Percentiles rank a stretch among this genome's conserved stretches.
These are phyloP conservation scores for Corymbia citriodora DNA, from an alignment of 441 rosid genomes.

Conservation along the genomic window DNA sequence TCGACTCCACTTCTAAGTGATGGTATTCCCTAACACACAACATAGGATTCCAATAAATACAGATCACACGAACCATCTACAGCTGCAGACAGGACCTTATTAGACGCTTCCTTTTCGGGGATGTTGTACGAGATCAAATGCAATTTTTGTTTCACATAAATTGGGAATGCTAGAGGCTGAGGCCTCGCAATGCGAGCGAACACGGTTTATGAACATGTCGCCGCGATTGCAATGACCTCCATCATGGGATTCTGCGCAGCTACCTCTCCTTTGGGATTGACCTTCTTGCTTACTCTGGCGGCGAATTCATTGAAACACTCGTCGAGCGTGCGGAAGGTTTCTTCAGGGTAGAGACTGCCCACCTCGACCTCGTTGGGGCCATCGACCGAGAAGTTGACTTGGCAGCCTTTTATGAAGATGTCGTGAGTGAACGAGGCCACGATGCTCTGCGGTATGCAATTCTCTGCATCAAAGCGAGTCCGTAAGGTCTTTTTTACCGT, in stretches of 20 bases:
- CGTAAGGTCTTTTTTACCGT: background rate
- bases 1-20: background rate
- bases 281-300: constrained; percentile 7
- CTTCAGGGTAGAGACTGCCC: constrained; percentile 28
- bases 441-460: constrained; percentile 25
- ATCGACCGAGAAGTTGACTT: constrained; percentile 21
- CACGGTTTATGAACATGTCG: constrained; percentile 16
- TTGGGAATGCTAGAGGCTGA: background rate
- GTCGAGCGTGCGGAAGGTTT: constrained; percentile 25
- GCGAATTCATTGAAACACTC: constrained; percentile 34
- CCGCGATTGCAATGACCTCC: constrained; percentile 21
- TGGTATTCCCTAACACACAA: background rate
- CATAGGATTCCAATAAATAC: background rate
- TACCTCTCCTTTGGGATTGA: background rate
- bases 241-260: constrained; percentile 12
- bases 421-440: constrained; percentile 49
- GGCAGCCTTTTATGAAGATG: constrained; percentile 44
- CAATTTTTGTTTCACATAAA: background rate
- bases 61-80: background rate
- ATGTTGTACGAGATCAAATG: background rate
- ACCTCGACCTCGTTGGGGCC: constrained; percentile 20
- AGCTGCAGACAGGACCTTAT: background rate
- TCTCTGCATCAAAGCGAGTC: constrained; percentile 17
- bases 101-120: background rate
- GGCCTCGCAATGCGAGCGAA: background rate